phyloP scores from a whole-genome alignment of 148 eudicot genomes.

The Diospyros lotus region DNA sequence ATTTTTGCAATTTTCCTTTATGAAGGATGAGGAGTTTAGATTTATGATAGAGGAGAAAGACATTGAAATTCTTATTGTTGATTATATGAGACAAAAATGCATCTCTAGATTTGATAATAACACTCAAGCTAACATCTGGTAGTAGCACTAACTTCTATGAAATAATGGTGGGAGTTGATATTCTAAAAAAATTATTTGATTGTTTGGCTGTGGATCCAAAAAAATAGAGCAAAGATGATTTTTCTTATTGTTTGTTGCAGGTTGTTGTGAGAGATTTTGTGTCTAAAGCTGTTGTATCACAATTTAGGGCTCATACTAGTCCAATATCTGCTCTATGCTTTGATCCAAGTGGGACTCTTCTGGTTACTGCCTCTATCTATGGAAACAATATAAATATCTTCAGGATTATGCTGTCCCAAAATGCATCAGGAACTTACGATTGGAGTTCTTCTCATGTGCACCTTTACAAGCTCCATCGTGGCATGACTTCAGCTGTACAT shows the following conservation, averaged over 20 bases:
- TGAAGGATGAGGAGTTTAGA: neutral
- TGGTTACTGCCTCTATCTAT: slow-evolving; percentile 88
- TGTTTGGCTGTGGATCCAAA: neutral
- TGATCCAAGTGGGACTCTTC: slow-evolving; percentile 97
- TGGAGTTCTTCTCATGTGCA: slow-evolving; percentile 84
- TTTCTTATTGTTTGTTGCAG: slow-evolving; percentile 36
- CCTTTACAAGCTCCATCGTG: slow-evolving; percentile 94
- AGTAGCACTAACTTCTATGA: neutral
- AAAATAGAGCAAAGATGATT: neutral
- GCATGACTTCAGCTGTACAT: slow-evolving; percentile 87
- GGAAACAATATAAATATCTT: slow-evolving; percentile 92
- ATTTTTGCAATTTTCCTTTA: slow-evolving; percentile 1
- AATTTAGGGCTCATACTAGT: slow-evolving; percentile 94
- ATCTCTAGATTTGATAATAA: neutral
- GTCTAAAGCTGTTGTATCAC: slow-evolving; percentile 75
- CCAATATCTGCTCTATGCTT: slow-evolving; percentile 91
- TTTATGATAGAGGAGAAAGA: neutral
- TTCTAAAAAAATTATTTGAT: neutral
- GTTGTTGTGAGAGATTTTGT: slow-evolving; percentile 82
- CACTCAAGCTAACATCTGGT: neutral
- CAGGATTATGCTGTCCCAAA: slow-evolving; percentile 72
- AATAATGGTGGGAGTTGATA: neutral
- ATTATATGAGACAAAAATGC: neutral
- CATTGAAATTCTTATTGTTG: neutral
- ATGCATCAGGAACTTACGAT: slow-evolving; percentile 62